Percentiles rank a stretch among this genome's conserved stretches.
phyloP scores from a whole-genome alignment of 306 rosid genomes.

The Betula pendula region DNA sequence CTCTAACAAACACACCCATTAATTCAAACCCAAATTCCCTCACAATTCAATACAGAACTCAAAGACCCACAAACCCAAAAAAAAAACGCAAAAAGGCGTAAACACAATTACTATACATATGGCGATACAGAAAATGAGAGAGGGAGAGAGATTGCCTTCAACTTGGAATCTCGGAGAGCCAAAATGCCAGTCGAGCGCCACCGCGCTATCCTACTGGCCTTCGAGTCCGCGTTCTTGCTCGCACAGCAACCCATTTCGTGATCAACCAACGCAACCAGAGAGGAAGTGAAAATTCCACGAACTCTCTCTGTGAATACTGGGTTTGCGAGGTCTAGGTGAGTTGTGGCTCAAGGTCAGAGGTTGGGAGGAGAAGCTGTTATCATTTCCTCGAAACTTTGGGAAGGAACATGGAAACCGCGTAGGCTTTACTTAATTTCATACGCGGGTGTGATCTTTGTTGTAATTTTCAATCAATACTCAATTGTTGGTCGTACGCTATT shows the following conservation, averaged over 20 bases:
- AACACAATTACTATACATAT: neutral
- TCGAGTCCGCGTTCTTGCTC: conserved; percentile 62
- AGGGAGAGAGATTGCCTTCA: conserved; percentile 56
- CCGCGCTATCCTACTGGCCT: conserved; percentile 60
- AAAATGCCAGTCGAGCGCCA: conserved; percentile 99
- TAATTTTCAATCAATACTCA: too few species aligned
- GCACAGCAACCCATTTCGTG: conserved; percentile 63
- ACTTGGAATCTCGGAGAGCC: conserved; percentile 81
- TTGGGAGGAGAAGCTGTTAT: neutral
- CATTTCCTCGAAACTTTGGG: neutral
- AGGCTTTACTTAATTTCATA: neutral
- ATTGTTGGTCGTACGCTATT: too few species aligned
- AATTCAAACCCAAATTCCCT: neutral
- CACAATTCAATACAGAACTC: neutral
- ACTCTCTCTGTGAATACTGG: neutral
- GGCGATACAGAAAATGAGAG: neutral
- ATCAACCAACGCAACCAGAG: neutral
- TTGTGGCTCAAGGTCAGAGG: neutral
- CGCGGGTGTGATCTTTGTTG: too few species aligned
- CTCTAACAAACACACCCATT: neutral
- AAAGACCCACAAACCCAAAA: neutral
- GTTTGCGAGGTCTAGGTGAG: neutral
- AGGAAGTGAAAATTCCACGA: neutral
- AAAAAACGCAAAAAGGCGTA: neutral
- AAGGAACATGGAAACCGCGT: conserved; percentile 3